Evolutionary conservation across 1,284 basidiomycete genomes (phyloP).

Genomic region (Moesziomyces sp.): DNA sequence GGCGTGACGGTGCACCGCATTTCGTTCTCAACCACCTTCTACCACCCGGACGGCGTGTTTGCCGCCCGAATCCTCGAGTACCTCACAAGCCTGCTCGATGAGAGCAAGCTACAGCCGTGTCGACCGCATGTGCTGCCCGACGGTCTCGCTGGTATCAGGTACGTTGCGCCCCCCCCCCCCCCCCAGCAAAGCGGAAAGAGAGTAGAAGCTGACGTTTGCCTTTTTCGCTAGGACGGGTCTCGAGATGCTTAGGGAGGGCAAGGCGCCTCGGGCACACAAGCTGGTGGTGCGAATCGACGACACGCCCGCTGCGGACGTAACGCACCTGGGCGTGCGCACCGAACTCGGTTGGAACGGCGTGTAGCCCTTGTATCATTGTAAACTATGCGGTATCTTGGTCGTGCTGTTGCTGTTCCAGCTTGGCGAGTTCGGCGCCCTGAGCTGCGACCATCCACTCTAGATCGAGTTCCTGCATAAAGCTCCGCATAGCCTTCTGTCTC

Average conservation of each 20-base stretch:
- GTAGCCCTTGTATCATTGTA: background rate
- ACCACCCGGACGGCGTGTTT: conserved; percentile 39
- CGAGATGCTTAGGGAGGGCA: conserved; percentile 50
- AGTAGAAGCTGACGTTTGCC: conserved; percentile 1
- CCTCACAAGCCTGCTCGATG: conserved; percentile 22
- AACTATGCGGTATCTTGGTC: background rate
- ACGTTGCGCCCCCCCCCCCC: background rate
- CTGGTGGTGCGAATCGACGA: conserved; percentile 51
- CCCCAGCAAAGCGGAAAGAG: background rate
- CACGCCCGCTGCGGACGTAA: conserved; percentile 55
- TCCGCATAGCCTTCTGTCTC: conserved; percentile 74
- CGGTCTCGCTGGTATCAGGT: conserved; percentile 56
- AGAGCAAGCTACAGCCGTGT: conserved; percentile 28
- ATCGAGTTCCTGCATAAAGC: conserved; percentile 53
- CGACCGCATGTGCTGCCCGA: conserved; percentile 44
- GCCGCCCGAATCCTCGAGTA: conserved; percentile 14
- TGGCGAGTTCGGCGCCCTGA: conserved; percentile 48
- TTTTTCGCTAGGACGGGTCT: conserved; percentile 31
- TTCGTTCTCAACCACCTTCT: conserved; percentile 61
- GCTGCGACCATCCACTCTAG: conserved; percentile 57
- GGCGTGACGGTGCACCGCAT: conserved; percentile 47
- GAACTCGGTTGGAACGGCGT: conserved; percentile 60
- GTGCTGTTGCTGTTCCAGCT: conserved; percentile 11
- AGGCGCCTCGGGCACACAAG: conserved; percentile 56
- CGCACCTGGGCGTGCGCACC: conserved; percentile 45